Evolutionary conservation across 176 grass and related monocot genomes (phyloP).

Genomic region (Ensete ventricosum): DNA sequence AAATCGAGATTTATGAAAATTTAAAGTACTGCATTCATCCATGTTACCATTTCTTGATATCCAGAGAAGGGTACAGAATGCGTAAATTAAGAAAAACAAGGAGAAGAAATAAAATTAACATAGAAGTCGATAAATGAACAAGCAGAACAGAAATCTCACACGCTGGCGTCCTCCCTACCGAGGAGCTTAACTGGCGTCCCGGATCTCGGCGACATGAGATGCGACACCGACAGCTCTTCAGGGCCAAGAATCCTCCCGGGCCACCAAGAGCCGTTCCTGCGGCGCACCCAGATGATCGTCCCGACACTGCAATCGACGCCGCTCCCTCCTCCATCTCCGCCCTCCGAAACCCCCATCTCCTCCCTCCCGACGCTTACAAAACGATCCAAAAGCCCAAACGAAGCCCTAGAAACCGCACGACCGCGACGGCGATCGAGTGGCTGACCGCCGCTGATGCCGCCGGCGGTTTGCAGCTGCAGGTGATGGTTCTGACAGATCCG

Average conservation of each 20-base stretch:
- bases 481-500: slow-evolving; percentile 3
- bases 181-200: slow-evolving; percentile 98
- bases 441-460: not conserved
- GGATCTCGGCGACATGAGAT: slow-evolving; percentile 93
- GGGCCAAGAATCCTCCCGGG: slow-evolving; percentile 85
- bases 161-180: slow-evolving; percentile 91
- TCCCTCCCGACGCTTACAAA: slow-evolving; percentile 12
- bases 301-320: slow-evolving; percentile 63
- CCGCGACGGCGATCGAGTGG: not conserved
- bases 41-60: no score
- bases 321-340: slow-evolving; percentile 40
- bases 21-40: no score
- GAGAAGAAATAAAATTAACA: not conserved
- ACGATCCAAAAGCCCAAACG: slow-evolving; percentile 29
- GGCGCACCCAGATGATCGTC: slow-evolving; percentile 96
- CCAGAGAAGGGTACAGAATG: no score
- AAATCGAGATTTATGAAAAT: no score
- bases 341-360: slow-evolving; percentile 43
- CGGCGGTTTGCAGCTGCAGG: not conserved
- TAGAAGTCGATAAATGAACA: slow-evolving; percentile 1
- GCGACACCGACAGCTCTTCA: slow-evolving; percentile 76
- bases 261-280: slow-evolving; percentile 98
- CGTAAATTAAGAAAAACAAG: no score
- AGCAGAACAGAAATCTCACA: slow-evolving; percentile 45
- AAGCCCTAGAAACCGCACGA: not conserved